These are phyloP conservation scores for Pseudopediastrum boryanum DNA, from an alignment of 139 green algal species.

Conservation along the genomic window DNA sequence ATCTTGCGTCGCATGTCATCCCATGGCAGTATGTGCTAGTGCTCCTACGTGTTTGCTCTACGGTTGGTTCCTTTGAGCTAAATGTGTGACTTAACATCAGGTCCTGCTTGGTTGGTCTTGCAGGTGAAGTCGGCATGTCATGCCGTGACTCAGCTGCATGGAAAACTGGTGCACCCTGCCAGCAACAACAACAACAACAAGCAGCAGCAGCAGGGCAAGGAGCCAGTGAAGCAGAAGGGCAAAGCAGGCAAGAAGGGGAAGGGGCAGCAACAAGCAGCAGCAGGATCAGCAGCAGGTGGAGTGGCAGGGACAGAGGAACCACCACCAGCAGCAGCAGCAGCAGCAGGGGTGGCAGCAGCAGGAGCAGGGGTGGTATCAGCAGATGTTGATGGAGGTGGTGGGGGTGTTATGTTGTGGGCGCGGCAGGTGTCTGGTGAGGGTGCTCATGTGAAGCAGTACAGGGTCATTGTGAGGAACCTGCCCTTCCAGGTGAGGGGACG, in stretches of 20 bases:
- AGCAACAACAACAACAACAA: constrained; percentile 16
- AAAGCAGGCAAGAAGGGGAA: constrained; percentile 46
- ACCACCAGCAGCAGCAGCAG: neutral
- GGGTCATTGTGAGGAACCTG: constrained; percentile 93
- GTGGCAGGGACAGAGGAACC: neutral
- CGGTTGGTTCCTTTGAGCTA: no score
- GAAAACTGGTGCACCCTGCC: constrained; percentile 1
- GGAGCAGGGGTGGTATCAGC: neutral
- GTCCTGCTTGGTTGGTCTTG: no score
- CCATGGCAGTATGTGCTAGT: no score
- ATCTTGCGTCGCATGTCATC: no score
- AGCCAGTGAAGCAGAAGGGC: constrained; percentile 25
- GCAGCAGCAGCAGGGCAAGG: constrained; percentile 26
- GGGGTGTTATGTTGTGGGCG: constrained; percentile 59
- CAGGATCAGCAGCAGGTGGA: constrained; percentile 11
- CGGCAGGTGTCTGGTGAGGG: constrained; percentile 81
- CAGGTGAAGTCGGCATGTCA: constrained; percentile 72
- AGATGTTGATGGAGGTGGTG: constrained; percentile 2
- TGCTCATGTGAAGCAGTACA: constrained; percentile 84
- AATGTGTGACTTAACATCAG: no score
- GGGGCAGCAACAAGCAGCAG: constrained; percentile 13
- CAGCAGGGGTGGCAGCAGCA: constrained; percentile 22
- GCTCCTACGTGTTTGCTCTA: no score
- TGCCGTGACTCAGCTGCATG: constrained; percentile 81
- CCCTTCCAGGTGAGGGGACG: constrained; percentile 70